A percentile compares a stretch with the other conserved stretches of the same genome.
Evolutionary conservation across 2,329 filamentous ascomycete genomes (phyloP).

Genomic region (Phoma sp.): DNA sequence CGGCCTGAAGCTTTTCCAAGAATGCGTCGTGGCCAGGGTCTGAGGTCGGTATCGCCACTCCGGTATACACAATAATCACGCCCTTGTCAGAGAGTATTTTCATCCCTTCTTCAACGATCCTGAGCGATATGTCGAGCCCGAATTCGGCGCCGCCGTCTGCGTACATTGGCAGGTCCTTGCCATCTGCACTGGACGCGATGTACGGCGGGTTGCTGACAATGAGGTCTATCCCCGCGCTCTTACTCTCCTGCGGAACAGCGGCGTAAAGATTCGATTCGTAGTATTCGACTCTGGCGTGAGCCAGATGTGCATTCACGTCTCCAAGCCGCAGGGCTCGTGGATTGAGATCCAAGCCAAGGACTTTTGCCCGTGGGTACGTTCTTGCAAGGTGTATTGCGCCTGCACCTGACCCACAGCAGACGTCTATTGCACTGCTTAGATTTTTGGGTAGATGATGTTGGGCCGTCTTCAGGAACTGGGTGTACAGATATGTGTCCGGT

Average conservation of each 20-base stretch:
- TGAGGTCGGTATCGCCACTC: constrained; percentile 27
- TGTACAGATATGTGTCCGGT: constrained; percentile 33
- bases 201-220: constrained; percentile 36
- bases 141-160: constrained; percentile 32
- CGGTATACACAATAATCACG: constrained; percentile 30
- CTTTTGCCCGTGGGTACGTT: constrained; percentile 24
- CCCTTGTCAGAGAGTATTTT: constrained; percentile 22
- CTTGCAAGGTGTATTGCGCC: constrained; percentile 33
- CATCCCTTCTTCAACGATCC: constrained; percentile 29
- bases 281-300: constrained; percentile 20
- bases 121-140: constrained; percentile 29
- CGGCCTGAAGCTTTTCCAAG: constrained; percentile 21
- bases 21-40: constrained; percentile 27
- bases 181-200: constrained; percentile 29
- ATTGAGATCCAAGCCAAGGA: constrained; percentile 30
- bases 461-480: constrained; percentile 23
- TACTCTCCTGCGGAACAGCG: constrained; percentile 17
- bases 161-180: constrained; percentile 30
- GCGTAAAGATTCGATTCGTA: constrained; percentile 29
- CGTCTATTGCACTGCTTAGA: constrained; percentile 25
- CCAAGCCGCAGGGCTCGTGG: constrained; percentile 26
- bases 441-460: constrained; percentile 14
- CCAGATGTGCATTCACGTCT: constrained; percentile 24
- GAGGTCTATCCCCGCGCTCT: constrained; percentile 21
- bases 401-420: constrained; percentile 33